Evolutionary conservation across 345 rosid genomes (phyloP).

Genomic region (Mangifera indica): DNA sequence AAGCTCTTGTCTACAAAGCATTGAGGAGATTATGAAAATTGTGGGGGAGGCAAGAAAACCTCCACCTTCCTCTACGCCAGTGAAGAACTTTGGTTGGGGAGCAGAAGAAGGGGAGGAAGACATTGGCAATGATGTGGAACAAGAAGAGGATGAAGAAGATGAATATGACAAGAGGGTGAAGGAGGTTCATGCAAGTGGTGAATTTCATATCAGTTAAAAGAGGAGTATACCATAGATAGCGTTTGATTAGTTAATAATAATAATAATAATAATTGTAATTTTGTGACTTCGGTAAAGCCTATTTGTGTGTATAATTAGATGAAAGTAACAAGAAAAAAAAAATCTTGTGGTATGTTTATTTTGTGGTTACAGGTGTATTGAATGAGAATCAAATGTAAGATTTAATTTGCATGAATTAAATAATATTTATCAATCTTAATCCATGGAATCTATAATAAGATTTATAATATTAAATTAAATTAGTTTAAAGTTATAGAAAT

Average conservation of each 20-base stretch:
- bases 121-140: constrained; percentile 56
- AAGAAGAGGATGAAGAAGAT: constrained; percentile 63
- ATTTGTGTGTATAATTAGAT: too few species aligned
- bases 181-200: constrained; percentile 88
- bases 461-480: too few species aligned
- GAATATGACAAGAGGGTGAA: constrained; percentile 89
- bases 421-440: too few species aligned
- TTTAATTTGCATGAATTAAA: too few species aligned
- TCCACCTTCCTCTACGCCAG: constrained; percentile 46
- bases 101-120: constrained; percentile 61
- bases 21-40: constrained; percentile 86
- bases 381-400: too few species aligned
- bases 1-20: constrained; percentile 71
- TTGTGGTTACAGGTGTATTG: too few species aligned
- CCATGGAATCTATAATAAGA: too few species aligned
- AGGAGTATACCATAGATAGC: neutral
- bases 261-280: constrained; percentile 4
- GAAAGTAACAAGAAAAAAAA: too few species aligned
- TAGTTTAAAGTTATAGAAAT: too few species aligned
- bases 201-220: constrained; percentile 49
- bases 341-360: too few species aligned
- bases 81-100: constrained; percentile 73
- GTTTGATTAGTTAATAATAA: neutral
- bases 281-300: too few species aligned
- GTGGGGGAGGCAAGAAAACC: constrained; percentile 84